Percentiles rank a stretch among this genome's conserved stretches.
phyloP scores from a whole-genome alignment of 2,329 filamentous ascomycete species.

The Verticillium nubilum region DNA sequence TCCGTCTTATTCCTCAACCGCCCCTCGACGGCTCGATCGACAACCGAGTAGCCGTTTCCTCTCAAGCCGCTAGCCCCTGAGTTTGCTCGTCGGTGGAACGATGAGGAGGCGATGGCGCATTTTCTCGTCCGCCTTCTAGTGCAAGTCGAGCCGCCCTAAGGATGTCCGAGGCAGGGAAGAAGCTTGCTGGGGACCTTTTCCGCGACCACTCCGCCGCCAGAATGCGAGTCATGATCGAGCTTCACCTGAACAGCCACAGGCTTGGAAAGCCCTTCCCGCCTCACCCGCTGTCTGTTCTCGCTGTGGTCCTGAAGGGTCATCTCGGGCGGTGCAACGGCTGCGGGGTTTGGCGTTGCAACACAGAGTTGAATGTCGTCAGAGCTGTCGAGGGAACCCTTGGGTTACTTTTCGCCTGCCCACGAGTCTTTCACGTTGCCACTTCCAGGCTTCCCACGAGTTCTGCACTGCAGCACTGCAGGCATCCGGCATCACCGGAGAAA shows the following conservation, averaged over 20 bases:
- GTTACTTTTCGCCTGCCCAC: not conserved
- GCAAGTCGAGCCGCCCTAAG: not conserved
- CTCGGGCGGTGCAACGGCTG: not conserved
- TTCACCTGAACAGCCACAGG: not conserved
- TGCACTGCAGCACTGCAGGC: not conserved
- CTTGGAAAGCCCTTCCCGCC: not conserved
- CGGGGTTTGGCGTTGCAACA: not conserved
- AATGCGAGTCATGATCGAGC: not conserved
- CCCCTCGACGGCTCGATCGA: not conserved
- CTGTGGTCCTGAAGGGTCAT: not conserved
- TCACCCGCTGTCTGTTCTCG: not conserved
- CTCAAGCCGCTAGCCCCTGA: not conserved
- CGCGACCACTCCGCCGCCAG: not conserved
- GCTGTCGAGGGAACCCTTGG: not conserved
- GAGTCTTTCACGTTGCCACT: not conserved
- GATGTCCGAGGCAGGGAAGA: not conserved
- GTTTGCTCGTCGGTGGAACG: not conserved
- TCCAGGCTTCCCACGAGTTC: not conserved
- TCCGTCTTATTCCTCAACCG: slow-evolving; percentile 6
- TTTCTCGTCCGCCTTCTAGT: not conserved
- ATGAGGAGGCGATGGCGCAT: not conserved
- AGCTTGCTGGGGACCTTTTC: not conserved
- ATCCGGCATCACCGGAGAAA: not conserved
- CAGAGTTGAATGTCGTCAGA: not conserved
- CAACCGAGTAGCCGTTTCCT: not conserved